phyloP scores from a whole-genome alignment of 2,329 filamentous ascomycete species.

The Fusarium setosum region DNA sequence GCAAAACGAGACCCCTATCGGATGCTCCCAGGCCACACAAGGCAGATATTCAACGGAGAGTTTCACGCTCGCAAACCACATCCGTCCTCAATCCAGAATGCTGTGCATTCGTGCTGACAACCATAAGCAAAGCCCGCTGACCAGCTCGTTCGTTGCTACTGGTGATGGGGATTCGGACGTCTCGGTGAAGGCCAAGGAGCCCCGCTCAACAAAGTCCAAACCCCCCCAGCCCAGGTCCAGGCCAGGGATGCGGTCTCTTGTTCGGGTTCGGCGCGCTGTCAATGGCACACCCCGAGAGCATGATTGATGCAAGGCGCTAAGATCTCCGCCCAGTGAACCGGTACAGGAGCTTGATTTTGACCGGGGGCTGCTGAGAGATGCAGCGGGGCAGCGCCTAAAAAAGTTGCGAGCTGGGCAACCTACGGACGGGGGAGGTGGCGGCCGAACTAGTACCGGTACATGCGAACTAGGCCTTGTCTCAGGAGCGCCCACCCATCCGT shows the following conservation, averaged over 20 bases:
- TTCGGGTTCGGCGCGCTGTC: constrained; percentile 6
- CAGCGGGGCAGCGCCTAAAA: constrained; percentile 32
- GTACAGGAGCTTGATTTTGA: constrained; percentile 18
- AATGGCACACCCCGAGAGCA: constrained; percentile 1
- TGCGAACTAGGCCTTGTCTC: constrained; percentile 14
- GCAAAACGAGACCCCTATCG: constrained; percentile 17
- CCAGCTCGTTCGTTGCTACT: background rate
- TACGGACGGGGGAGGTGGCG: background rate
- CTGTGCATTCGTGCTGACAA: constrained; percentile 13
- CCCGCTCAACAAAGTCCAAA: background rate
- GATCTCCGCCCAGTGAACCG: constrained; percentile 22
- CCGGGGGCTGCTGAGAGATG: constrained; percentile 1
- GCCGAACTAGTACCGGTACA: constrained; percentile 23
- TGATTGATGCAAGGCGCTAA: constrained; percentile 18
- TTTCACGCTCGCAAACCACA: too few relatives aligned
- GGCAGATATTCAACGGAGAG: too few relatives aligned
- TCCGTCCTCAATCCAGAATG: too few relatives aligned
- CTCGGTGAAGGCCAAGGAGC: constrained; percentile 9
- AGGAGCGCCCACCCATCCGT: constrained; percentile 30
- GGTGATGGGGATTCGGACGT: constrained; percentile 1
- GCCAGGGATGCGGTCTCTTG: background rate
- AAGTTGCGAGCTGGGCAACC: background rate
- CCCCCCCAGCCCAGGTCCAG: background rate
- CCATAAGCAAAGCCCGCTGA: constrained; percentile 2
- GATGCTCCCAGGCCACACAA: too few relatives aligned